A percentile compares a stretch with the other conserved stretches of the same genome.
Conservation (phyloP, 257 asterid genomes). For the Catharanthus roseus region DNA sequence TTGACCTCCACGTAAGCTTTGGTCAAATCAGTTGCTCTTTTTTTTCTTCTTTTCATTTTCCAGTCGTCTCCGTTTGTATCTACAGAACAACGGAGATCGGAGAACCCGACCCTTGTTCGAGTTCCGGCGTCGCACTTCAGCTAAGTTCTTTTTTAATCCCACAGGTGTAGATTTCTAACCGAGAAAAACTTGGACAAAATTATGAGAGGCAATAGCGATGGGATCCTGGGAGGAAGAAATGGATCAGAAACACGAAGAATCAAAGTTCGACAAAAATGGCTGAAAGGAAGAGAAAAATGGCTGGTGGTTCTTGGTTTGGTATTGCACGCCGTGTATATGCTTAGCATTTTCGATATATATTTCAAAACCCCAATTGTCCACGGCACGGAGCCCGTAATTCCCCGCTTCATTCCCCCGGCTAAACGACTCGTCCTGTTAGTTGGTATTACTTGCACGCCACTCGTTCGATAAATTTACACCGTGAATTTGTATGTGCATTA, state of each 20-base stretch:
- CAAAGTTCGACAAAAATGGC: slow-evolving; percentile 40
- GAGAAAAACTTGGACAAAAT: not conserved
- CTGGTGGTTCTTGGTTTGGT: slow-evolving; percentile 78
- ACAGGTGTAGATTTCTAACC: too few species aligned
- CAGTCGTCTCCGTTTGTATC: too few species aligned
- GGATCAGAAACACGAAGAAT: slow-evolving; percentile 34
- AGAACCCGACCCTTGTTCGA: not conserved
- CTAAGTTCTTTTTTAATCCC: too few species aligned
- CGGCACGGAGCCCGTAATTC: slow-evolving; percentile 84
- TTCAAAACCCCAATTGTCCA: slow-evolving; percentile 96
- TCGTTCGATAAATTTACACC: slow-evolving; percentile 39
- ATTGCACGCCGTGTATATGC: slow-evolving; percentile 95
- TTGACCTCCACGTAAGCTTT: too few species aligned
- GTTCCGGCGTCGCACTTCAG: not conserved
- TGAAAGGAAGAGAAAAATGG: slow-evolving; percentile 69
- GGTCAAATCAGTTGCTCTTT: too few species aligned
- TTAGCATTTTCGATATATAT: slow-evolving; percentile 92
- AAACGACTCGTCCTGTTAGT: slow-evolving; percentile 81
- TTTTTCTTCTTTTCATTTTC: too few species aligned
- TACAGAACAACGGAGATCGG: too few species aligned
- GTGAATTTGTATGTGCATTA: slow-evolving; percentile 3
- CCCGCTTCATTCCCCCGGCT: slow-evolving; percentile 79
- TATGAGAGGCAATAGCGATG: slow-evolving; percentile 51
- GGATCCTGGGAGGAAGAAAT: slow-evolving; percentile 48
- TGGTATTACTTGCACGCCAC: slow-evolving; percentile 43